Evolutionary conservation across 176 grass and related monocot species (phyloP), one percentile per base, ranked within the genome.

Genomic region (Poa annua): DNA sequence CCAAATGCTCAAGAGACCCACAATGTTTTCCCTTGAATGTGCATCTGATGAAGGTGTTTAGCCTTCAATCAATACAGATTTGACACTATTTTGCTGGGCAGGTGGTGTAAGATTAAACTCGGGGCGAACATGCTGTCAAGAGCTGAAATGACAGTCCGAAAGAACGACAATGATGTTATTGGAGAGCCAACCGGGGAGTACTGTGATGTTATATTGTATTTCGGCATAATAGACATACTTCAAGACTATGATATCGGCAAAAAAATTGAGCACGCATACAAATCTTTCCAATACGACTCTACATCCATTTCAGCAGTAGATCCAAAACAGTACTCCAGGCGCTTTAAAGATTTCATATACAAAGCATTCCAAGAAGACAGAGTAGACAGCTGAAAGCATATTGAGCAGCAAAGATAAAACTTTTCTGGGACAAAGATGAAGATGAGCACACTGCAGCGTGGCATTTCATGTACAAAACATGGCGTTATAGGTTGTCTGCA

Each of bases 201-300:
- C 61, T 97, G 90, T 38, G 87, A 93, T 49, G 94, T 97, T 17
- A 89, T 94, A 71, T 76, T 97, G 48, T 89, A 90, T 78, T 97
- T 97, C 22, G 94, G 94, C 51, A 97, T 97, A 77, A 97, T 97
- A 61, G 94, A 97, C 80, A 97, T 94, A 86, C 92, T 94, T 70
- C 94, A 97, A 91, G 94, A 94, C 81, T 97, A 97, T 48, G 94
- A 94, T 78, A 94, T 97, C 17, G 82, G 89, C 76, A 97, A 97
- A 89, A 94, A 84, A 73, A 67, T 97, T 50, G 94, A 97, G 71
- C 94, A 94, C 75, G 94, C 89, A 12, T 94, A 97, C 73, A 97
- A 94, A 71, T 92, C 94, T 63, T 91, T 93, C 41, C 91, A 93
- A 25, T 94, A 97, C 45, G 94, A 94, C 48, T 56, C 94, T 0